Conservation (phyloP, 116 monocot species). For the Posidonia oceanica region DNA sequence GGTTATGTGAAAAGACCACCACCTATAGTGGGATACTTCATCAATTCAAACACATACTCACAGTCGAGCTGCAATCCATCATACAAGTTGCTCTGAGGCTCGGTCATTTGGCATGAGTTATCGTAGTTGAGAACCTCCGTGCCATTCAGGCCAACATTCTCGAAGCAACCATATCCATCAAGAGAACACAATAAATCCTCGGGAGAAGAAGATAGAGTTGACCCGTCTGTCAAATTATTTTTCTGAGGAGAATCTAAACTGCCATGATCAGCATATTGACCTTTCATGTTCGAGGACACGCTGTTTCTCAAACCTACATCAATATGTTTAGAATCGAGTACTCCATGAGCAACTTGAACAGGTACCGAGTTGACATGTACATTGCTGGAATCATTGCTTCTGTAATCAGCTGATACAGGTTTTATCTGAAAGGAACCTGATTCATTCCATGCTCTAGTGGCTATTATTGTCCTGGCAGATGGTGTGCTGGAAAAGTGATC, state of each 20-base stretch:
- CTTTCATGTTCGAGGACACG: conserved; percentile 11
- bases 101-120: conserved; percentile 12
- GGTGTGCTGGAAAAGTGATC: neutral
- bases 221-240: conserved; percentile 16
- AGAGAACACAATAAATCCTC: conserved; percentile 43
- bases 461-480: conserved; percentile 17
- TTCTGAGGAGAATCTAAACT: conserved; percentile 16
- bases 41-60: conserved; percentile 40
- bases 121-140: conserved; percentile 35
- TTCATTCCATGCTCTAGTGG: conserved; percentile 17
- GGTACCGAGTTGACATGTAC: conserved; percentile 22
- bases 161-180: conserved; percentile 39
- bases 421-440: conserved; percentile 19
- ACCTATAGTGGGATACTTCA: conserved; percentile 37
- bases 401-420: conserved; percentile 13
- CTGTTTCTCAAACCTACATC: conserved; percentile 11
- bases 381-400: conserved; percentile 12
- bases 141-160: conserved; percentile 37
- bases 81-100: conserved; percentile 36
- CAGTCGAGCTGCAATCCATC: conserved; percentile 36
- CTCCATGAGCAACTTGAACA: conserved; percentile 28
- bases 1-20: conserved; percentile 40
- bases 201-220: conserved; percentile 28
- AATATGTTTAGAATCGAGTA: conserved; percentile 15
- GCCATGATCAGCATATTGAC: conserved; percentile 20